Base-by-base conservation (phyloP, 2,329 filamentous ascomycete genomes). In the Fusarium sp. region DNA sequence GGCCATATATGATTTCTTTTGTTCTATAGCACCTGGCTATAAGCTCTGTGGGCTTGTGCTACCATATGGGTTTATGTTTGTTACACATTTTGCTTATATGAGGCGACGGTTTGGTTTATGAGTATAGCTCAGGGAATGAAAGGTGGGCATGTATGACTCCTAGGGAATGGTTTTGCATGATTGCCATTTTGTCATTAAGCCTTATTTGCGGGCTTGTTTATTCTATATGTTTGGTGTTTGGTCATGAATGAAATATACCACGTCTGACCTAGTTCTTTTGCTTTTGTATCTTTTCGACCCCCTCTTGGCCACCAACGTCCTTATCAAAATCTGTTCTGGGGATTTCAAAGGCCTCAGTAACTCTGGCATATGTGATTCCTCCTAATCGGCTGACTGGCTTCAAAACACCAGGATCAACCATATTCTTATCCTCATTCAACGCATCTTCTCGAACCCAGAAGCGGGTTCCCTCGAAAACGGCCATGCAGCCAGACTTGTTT, bases 381-480 rank as follows among this genome's bases (percentile, higher is more conserved):
- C 96, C 96, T 30, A 98, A 78, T 42, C 96, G 89, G 73, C 90
- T 90, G 22, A 98, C 87, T 0, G 96, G 94, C 70, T 89, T 89
- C 63, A 98, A 83, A 14, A 97, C 87, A 84, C 91, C 88, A 17
- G 94, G 90, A 81, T 97, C 93, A 65, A 98, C 86, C 47, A 94
- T 77, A 74, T 90, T 94, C 78, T 86, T 88, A 14, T 94, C 91
- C 79, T 93, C 90, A 77, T 97, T 94, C 69, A 98, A 85, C 6
- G 95, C 95, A 83, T 98, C 96, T 80, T 97, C 94, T 60, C 95
- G 85, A 5, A 91, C 94, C 94, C 95, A 98, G 80, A 98, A 98
- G 34, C 92, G 87, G 39, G 93, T 91, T 1, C 94, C 96, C 84
- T 98, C 94, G 18, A 98, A 86, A 39, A 97, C 88, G 4, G 89